A percentile compares a stretch with the other conserved stretches of the same genome.
Evolutionary conservation across 164 flowering plant genomes (phyloP).

Genomic region (Aristolochia californica): DNA sequence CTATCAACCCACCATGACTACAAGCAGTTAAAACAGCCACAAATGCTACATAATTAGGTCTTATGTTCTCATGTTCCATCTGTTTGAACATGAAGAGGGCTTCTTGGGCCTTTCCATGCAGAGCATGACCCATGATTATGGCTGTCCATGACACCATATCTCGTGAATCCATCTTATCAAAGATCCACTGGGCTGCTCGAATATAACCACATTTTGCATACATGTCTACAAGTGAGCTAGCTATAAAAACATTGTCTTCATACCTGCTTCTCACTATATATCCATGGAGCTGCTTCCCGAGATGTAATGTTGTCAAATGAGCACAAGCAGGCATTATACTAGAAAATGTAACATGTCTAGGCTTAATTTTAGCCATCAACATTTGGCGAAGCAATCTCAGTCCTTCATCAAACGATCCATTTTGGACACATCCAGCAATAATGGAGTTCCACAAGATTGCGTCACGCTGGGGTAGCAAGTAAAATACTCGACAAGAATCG

Average conservation of each 20-base stretch:
- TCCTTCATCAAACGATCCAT: constrained; percentile 67
- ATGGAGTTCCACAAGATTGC: constrained; percentile 73
- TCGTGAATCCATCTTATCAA: constrained; percentile 43
- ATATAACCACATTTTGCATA: constrained; percentile 86
- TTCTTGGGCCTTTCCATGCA: constrained; percentile 56
- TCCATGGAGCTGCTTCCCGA: constrained; percentile 84
- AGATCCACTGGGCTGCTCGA: constrained; percentile 44
- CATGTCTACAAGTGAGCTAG: constrained; percentile 85
- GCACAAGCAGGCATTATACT: constrained; percentile 89
- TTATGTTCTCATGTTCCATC: constrained; percentile 50
- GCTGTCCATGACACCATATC: constrained; percentile 92
- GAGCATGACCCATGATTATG: constrained; percentile 86
- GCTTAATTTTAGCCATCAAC: constrained; percentile 49
- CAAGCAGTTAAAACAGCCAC: constrained; percentile 83
- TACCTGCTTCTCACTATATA: constrained; percentile 42
- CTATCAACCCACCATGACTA: constrained; percentile 74
- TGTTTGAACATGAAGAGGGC: constrained; percentile 54
- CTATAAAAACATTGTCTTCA: constrained; percentile 50
- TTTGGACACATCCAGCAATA: constrained; percentile 80
- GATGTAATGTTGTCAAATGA: constrained; percentile 56
- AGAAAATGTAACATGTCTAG: constrained; percentile 53
- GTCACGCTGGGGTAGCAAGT: constrained; percentile 46
- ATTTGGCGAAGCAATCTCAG: constrained; percentile 57
- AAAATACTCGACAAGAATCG: constrained; percentile 44
- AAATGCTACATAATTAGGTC: constrained; percentile 54